phyloP scores from a whole-genome alignment of 257 asterid species.

The Solanum piurae region DNA sequence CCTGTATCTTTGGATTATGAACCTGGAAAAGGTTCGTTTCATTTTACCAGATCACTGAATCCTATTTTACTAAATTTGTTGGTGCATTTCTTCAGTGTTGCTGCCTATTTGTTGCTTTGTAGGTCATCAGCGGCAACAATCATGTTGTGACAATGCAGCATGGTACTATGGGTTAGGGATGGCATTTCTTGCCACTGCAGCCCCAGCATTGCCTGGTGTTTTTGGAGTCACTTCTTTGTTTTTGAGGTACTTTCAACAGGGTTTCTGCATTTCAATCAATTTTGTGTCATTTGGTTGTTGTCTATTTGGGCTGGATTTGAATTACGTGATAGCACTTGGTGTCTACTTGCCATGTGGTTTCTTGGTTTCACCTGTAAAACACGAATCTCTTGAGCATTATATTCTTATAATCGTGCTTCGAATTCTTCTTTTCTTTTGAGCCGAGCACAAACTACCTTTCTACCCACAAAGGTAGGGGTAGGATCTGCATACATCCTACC shows the following conservation, averaged over 20 bases:
- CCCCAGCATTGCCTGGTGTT: slow-evolving; percentile 71
- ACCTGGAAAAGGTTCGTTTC: slow-evolving; percentile 66
- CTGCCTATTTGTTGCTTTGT: slow-evolving; percentile 7
- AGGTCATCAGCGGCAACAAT: slow-evolving; percentile 70
- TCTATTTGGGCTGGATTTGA: not conserved
- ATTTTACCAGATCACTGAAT: not conserved
- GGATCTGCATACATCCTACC: not conserved
- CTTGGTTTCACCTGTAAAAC: not conserved
- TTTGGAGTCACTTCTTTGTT: slow-evolving; percentile 80
- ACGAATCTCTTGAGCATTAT: not conserved
- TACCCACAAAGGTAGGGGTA: not conserved
- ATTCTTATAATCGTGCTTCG: not conserved
- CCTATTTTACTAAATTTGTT: not conserved
- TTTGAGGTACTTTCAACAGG: slow-evolving; percentile 27
- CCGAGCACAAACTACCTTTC: not conserved
- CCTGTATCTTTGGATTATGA: slow-evolving; percentile 55
- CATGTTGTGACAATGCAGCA: slow-evolving; percentile 52
- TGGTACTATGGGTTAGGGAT: slow-evolving; percentile 70
- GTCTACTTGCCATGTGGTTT: not conserved
- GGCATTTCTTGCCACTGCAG: slow-evolving; percentile 67
- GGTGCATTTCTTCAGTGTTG: not conserved
- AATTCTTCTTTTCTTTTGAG: not conserved
- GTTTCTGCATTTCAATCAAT: not conserved
- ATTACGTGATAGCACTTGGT: not conserved
- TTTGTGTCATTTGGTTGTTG: not conserved